These are phyloP conservation scores for Diddensiella santjacobensis DNA, from an alignment of 805 yeast species.

Conservation along the genomic window DNA sequence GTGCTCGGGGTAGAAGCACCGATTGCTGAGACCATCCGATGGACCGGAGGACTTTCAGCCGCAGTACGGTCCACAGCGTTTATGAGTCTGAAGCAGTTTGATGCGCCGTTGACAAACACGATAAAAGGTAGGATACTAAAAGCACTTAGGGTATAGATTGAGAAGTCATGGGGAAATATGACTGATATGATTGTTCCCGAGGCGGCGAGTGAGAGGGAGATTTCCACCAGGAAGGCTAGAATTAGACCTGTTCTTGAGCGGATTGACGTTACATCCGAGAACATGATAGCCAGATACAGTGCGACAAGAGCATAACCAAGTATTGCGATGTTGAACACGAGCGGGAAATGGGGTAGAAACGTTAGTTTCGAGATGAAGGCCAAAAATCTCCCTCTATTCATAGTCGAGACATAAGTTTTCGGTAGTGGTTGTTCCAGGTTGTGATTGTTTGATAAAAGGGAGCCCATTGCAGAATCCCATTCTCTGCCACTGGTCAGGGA, in stretches of 20 bases:
- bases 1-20: slow-evolving; percentile 39
- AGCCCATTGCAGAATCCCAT: background rate
- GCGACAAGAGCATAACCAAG: slow-evolving; percentile 31
- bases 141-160: slow-evolving; percentile 38
- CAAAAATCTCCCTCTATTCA: slow-evolving; percentile 5
- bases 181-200: slow-evolving; percentile 43
- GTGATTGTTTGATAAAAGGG: background rate
- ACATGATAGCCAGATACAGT: slow-evolving; percentile 36
- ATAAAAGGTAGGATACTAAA: slow-evolving; percentile 38
- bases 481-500: background rate
- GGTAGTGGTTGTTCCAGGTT: background rate
- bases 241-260: slow-evolving; percentile 46
- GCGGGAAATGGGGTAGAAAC: slow-evolving; percentile 22
- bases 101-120: slow-evolving; percentile 42
- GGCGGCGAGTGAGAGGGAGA: slow-evolving; percentile 38
- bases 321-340: slow-evolving; percentile 16
- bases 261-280: slow-evolving; percentile 41
- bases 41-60: slow-evolving; percentile 40
- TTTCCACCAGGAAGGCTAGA: slow-evolving; percentile 42
- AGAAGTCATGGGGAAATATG: slow-evolving; percentile 31
- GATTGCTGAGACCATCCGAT: slow-evolving; percentile 38
- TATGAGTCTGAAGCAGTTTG: slow-evolving; percentile 47
- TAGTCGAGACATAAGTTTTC: background rate
- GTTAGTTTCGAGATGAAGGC: background rate
- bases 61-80: slow-evolving; percentile 39